Evolutionary conservation across 495 filamentous ascomycete genomes (phyloP), one percentile per base, ranked within the genome.

Genomic region (Sabuloglossum arenarium): DNA sequence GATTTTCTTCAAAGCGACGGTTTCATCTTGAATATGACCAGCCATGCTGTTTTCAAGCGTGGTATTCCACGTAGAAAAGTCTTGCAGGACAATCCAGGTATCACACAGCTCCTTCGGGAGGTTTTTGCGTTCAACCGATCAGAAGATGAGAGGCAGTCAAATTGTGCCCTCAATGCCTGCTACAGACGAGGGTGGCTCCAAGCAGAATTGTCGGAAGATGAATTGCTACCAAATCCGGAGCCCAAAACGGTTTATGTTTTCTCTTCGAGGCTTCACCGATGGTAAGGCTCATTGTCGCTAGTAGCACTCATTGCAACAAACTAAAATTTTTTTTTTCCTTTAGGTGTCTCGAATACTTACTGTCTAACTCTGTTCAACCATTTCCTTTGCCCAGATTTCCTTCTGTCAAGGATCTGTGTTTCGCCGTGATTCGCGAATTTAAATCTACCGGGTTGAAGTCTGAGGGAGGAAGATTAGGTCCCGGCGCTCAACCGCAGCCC

Each of bases 401-500:
- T 49, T 24, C 11, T 25, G 25, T 49, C 21, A 24, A 16, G 14
- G 45, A 49, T 8, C 45, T 49, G n/a, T 49, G 45, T n/a, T 25
- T 49, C 14, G 45, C 45, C n/a, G 45, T 16, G 14, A 28, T 49
- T 28, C 45, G 45, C 45, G 1, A 49, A 4, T 49, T 49, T 28
- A 25, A 24, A 9, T 16, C 21, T 24, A 28, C 25, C 21, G 21
- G 4, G 25, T 28, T 49, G 25, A 25, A n/a, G 6, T 24, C 45
- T 14, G n/a, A 1, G 10, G 9, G 8, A 28, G 2, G 45, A 25
- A n/a, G 45, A 21, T 28, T 49, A 9, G 45, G 45, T 6, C 4
- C 45, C 23, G 45, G 45, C n/a, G 45, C 45, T 8, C 4, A 56
- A 57, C 39, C 21, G 30, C 56, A 52, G 45, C 61, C 59, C 10